Evolutionary conservation across 2,329 filamentous ascomycete species (phyloP).

Genomic region (Pseudonectria buxi): DNA sequence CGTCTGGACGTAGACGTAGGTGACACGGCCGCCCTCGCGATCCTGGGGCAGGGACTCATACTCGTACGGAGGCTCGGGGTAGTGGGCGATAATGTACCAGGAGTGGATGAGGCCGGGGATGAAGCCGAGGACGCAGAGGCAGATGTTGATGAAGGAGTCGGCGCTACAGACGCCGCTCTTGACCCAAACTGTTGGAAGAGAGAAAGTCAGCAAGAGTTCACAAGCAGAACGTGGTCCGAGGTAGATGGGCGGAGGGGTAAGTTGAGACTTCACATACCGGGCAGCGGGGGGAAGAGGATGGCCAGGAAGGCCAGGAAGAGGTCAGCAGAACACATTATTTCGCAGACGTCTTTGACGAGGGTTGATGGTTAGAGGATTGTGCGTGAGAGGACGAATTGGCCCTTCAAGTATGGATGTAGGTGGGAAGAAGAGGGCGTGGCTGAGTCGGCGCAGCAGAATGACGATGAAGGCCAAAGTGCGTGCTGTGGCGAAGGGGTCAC

Average conservation of each 20-base stretch:
- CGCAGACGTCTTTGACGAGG: no score
- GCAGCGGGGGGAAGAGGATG: constrained; percentile 58
- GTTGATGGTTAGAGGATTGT: constrained; percentile 2
- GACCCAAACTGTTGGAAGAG: constrained; percentile 73
- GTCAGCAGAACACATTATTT: constrained; percentile 51
- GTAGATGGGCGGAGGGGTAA: neutral
- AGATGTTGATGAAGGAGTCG: constrained; percentile 91
- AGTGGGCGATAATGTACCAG: constrained; percentile 96
- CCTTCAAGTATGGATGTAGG: neutral
- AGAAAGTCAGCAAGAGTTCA: constrained; percentile 13
- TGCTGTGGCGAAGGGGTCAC: no score
- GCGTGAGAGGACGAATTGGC: neutral
- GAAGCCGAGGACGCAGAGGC: constrained; percentile 72
- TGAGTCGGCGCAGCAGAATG: no score
- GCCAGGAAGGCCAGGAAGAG: constrained; percentile 58
- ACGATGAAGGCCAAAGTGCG: no score
- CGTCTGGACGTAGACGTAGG: constrained; percentile 69
- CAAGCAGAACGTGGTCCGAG: constrained; percentile 2
- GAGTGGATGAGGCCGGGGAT: constrained; percentile 86
- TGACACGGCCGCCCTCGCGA: constrained; percentile 52
- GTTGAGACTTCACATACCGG: constrained; percentile 46
- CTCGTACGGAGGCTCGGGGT: constrained; percentile 67
- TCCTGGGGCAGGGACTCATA: constrained; percentile 61
- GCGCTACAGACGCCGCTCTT: constrained; percentile 89
- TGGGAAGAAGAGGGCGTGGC: no score